Evolutionary conservation across 176 grass and related monocot species (phyloP), one percentile per base, ranked within the genome.

Genomic region (Triticum turgidum): DNA sequence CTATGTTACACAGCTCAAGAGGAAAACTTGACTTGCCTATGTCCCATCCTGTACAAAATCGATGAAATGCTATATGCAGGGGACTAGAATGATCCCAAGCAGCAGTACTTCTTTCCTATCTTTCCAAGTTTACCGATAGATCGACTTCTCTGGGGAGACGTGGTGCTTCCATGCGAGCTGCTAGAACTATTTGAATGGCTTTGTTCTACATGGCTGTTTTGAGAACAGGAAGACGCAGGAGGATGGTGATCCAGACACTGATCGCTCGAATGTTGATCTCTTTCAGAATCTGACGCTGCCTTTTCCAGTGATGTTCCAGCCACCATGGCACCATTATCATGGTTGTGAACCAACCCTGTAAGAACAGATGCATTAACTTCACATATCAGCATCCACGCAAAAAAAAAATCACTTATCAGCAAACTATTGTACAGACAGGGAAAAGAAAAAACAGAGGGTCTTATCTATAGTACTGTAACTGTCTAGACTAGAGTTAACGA

Each of bases 101-200:
- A 93, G 58, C 34, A 93, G 74, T 85, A 93, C 56, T 84, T 92
- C 85, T 81, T 90, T 34, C 85, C 88, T 27, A 88, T 61, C 79
- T 86, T 90, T 64, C 82, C 82, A 62, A 93, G 69, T 69, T 82
- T 90, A 5, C 82, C 1, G 35, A 69, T 64, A 71, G 88, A 74
- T 38, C 45, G 81, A 10, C 24, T 34, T 21, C 78, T 83, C 35
- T 11, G 49, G 15, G 73, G 22, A 82, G 72, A 75, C 27, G 56
- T 90, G 7, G 9, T 73, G 39, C 69, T 89, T 33, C 65, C 72
- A 42, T 44, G 63, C 14, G 80, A 84, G 63, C 66, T 89, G 22
- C 61, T 21, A 1, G 83, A 82, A 80, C 54, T 56, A 45, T 64
- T 59, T 4, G 84, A 80, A 89, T 1, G 61, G 77, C 68, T 84